These are phyloP conservation scores for Amoebophrya sp. DNA, from an alignment of 169 alveolate genomes.

Conservation along the genomic window DNA sequence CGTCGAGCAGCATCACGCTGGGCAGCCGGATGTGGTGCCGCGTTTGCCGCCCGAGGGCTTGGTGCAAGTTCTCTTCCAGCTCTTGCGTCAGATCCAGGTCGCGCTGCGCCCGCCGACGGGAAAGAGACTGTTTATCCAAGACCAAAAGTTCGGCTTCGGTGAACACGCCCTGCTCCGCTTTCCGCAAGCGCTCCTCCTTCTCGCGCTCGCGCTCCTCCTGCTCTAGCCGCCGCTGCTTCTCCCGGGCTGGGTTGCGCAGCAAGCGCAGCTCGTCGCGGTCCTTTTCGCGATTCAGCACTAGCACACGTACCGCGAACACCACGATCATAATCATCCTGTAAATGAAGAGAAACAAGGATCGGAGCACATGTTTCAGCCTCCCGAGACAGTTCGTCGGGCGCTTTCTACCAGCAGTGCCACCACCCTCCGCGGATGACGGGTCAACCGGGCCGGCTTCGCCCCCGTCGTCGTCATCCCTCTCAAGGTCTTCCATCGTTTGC, in stretches of 20 bases:
- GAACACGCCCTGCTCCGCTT: not conserved
- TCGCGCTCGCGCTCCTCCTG: not conserved
- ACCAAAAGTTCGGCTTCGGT: not conserved
- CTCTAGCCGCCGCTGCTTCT: not conserved
- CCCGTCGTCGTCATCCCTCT: no score
- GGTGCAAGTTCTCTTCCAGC: not conserved
- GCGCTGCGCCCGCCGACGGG: not conserved
- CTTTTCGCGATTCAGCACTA: not conserved
- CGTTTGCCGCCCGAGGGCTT: not conserved
- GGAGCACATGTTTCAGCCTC: no score
- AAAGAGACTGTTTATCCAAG: not conserved
- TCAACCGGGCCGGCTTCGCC: no score
- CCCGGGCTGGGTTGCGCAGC: not conserved
- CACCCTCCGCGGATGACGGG: no score
- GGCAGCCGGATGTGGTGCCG: not conserved
- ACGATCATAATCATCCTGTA: no score
- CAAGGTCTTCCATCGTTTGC: no score
- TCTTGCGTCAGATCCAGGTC: not conserved
- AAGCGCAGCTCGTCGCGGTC: not conserved
- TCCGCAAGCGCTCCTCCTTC: not conserved
- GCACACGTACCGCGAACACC: no score
- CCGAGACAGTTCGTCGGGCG: no score
- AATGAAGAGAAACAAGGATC: no score
- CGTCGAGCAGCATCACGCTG: not conserved
- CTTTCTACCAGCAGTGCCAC: no score